Evolutionary conservation across 495 filamentous ascomycete genomes (phyloP).

Genomic region (Aspergillus haitiensis): DNA sequence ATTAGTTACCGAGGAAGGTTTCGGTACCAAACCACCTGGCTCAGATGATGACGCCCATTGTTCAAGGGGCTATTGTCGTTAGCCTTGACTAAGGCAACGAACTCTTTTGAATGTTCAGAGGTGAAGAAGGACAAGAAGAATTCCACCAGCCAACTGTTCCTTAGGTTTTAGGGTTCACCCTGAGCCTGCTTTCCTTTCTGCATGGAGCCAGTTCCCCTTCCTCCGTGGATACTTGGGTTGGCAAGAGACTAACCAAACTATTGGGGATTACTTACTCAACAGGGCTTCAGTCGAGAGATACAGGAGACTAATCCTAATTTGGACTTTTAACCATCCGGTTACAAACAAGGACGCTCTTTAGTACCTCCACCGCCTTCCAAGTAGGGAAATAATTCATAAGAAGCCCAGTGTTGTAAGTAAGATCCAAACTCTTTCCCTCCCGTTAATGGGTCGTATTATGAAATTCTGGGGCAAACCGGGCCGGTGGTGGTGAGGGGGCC

Average conservation of each 20-base stretch:
- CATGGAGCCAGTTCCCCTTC: background rate
- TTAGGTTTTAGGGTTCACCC: constrained; percentile 5
- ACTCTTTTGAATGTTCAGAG: too few relatives aligned
- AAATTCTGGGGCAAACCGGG: constrained; percentile 20
- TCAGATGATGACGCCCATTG: too few relatives aligned
- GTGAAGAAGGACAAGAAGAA: too few relatives aligned
- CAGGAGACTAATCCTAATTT: background rate
- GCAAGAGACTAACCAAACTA: background rate
- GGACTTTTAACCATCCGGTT: background rate
- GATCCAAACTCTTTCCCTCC: background rate
- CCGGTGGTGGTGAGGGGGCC: constrained; percentile 1
- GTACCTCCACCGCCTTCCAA: too few relatives aligned
- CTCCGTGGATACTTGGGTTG: constrained; percentile 13
- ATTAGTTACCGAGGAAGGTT: too few relatives aligned
- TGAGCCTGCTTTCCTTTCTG: background rate
- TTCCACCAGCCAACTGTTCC: background rate
- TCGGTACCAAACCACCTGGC: too few relatives aligned
- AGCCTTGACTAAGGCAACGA: too few relatives aligned
- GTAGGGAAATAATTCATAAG: too few relatives aligned
- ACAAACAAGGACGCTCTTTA: too few relatives aligned
- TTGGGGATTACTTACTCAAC: background rate
- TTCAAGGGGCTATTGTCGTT: too few relatives aligned
- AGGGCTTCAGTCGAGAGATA: background rate
- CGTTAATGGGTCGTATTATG: constrained; percentile 6
- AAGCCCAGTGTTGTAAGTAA: too few relatives aligned